Conservation (phyloP, 2,329 filamentous ascomycete species). For the Fusarium transvaalense region DNA sequence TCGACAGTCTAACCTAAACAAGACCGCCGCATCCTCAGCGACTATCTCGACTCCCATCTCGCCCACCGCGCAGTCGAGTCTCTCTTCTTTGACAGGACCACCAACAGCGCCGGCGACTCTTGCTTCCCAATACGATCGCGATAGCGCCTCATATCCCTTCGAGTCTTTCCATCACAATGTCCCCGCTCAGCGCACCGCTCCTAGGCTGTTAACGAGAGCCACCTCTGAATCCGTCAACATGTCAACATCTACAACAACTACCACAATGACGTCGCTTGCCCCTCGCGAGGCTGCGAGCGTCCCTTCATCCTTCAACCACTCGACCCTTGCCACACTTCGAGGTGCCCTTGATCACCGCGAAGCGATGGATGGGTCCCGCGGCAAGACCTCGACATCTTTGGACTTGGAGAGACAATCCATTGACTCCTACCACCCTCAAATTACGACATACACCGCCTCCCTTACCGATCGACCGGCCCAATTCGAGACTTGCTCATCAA, state of each 20-base stretch:
- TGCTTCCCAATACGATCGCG: slow-evolving; percentile 40
- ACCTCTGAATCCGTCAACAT: slow-evolving; percentile 51
- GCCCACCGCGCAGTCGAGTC: slow-evolving; percentile 17
- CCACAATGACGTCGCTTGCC: slow-evolving; percentile 49
- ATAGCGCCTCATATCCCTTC: slow-evolving; percentile 26
- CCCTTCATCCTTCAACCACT: slow-evolving; percentile 52
- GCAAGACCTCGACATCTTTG: slow-evolving; percentile 52
- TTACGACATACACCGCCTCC: slow-evolving; percentile 45
- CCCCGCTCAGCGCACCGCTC: slow-evolving; percentile 51
- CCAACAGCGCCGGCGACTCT: slow-evolving; percentile 22
- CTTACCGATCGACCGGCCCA: slow-evolving; percentile 47
- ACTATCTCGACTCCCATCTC: slow-evolving; percentile 28
- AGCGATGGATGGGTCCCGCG: slow-evolving; percentile 49
- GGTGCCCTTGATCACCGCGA: slow-evolving; percentile 54
- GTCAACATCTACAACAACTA: slow-evolving; percentile 51
- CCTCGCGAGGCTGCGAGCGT: slow-evolving; percentile 50
- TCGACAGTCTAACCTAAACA: slow-evolving; percentile 34
- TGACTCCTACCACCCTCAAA: slow-evolving; percentile 46
- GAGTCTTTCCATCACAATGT: slow-evolving; percentile 51
- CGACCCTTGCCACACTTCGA: slow-evolving; percentile 52
- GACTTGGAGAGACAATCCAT: slow-evolving; percentile 51
- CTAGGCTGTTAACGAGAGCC: slow-evolving; percentile 55
- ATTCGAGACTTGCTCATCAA: slow-evolving; percentile 39
- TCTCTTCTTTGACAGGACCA: slow-evolving; percentile 21
- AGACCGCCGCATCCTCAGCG: slow-evolving; percentile 21